phyloP scores from a whole-genome alignment of 2,329 filamentous ascomycete genomes.

The Herpotrichia juniperi region DNA sequence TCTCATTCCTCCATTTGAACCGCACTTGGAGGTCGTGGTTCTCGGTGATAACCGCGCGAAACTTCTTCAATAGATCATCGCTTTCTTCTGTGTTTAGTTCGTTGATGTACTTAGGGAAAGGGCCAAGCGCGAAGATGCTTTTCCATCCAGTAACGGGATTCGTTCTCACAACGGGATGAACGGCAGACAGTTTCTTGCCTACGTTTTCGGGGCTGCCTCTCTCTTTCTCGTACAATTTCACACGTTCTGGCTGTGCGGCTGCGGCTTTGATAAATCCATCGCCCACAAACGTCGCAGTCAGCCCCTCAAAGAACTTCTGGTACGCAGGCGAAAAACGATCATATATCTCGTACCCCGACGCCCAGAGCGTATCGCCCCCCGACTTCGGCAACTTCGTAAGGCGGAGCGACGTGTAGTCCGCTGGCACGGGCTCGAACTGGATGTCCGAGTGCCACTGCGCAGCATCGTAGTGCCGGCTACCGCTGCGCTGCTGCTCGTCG shows the following conservation, averaged over 20 bases:
- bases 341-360: constrained; percentile 53
- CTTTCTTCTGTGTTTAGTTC: constrained; percentile 54
- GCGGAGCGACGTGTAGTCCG: constrained; percentile 48
- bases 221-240: constrained; percentile 21
- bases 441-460: constrained; percentile 60
- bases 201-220: constrained; percentile 62
- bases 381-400: constrained; percentile 37
- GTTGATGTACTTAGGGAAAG: constrained; percentile 51
- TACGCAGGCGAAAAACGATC: constrained; percentile 57
- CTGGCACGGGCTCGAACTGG: constrained; percentile 48
- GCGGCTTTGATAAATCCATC: constrained; percentile 43
- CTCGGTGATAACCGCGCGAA: constrained; percentile 50
- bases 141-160: constrained; percentile 71
- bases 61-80: constrained; percentile 51
- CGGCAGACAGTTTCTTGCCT: constrained; percentile 56
- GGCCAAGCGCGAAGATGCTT: constrained; percentile 50
- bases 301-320: constrained; percentile 54
- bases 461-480: constrained; percentile 50
- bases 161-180: constrained; percentile 66
- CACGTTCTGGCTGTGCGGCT: constrained; percentile 33
- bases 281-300: constrained; percentile 53
- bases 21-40: constrained; percentile 61
- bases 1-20: constrained; percentile 56
- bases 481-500: neutral
- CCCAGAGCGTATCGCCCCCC: constrained; percentile 46